Conservation (phyloP, 768 basidiomycete genomes). For the Suillus alpinus region DNA sequence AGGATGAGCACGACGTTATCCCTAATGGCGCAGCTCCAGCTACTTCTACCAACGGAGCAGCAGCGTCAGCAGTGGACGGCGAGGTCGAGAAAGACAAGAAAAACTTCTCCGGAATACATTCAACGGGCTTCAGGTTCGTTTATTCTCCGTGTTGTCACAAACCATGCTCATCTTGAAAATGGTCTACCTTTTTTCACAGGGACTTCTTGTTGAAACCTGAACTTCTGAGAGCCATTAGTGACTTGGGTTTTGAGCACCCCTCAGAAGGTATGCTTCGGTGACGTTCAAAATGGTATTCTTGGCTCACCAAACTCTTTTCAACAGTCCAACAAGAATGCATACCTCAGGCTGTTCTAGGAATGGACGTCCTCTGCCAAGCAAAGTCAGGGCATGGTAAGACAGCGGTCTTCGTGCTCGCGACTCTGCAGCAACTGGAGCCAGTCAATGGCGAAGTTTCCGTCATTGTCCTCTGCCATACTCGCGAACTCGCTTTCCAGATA, state of each 20-base stretch:
- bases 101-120: conserved; percentile 99
- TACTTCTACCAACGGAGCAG: conserved; percentile 48
- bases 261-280: conserved; percentile 76
- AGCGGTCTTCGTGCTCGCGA: conserved; percentile 97
- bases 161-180: not conserved
- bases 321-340: conserved; percentile 99
- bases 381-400: conserved; percentile 99
- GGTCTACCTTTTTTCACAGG: conserved; percentile 39
- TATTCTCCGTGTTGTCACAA: too few relatives aligned
- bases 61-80: conserved; percentile 43
- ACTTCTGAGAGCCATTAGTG: conserved; percentile 93
- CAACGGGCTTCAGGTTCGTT: conserved; percentile 92
- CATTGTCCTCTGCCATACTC: conserved; percentile 97
- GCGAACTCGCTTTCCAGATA: conserved; percentile 99
- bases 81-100: conserved; percentile 84
- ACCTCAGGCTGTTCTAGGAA: conserved; percentile 97
- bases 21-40: conserved; percentile 52
- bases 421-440: conserved; percentile 96
- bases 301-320: conserved; percentile 4
- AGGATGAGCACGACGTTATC: conserved; percentile 82
- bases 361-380: conserved; percentile 99
- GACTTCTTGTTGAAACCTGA: conserved; percentile 99
- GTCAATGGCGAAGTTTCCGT: conserved; percentile 98
- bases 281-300: not conserved
- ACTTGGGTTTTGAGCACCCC: conserved; percentile 98